Evolutionary conservation across 169 alveolate genomes (phyloP).

Genomic region (Plasmodium chabaudi): DNA sequence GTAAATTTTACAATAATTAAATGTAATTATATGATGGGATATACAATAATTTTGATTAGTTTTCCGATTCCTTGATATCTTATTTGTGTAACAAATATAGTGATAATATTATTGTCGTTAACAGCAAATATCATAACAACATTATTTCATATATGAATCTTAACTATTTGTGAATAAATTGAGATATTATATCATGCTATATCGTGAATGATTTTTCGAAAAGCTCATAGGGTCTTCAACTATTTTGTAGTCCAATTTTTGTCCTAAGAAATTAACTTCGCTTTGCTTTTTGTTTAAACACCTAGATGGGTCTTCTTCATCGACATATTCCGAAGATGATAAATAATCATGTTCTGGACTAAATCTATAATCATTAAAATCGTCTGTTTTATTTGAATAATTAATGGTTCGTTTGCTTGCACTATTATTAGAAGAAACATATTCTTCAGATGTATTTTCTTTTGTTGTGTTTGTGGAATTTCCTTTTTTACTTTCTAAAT

Average conservation of each 20-base stretch:
- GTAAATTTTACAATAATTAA: too few species aligned
- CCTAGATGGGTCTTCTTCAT: conserved; percentile 38
- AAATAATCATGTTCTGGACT: conserved; percentile 54
- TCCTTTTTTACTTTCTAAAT: conserved; percentile 41
- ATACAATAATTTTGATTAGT: too few species aligned
- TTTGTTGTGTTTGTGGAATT: conserved; percentile 43
- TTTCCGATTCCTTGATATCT: too few species aligned
- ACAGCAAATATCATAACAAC: too few species aligned
- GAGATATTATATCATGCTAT: conserved; percentile 37
- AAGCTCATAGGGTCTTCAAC: conserved; percentile 43
- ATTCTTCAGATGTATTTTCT: conserved; percentile 60
- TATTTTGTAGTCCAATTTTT: conserved; percentile 51
- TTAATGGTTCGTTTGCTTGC: conserved; percentile 55
- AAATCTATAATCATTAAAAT: conserved; percentile 46
- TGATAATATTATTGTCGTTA: too few species aligned
- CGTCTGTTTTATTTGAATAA: conserved; percentile 52
- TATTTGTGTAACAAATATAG: too few species aligned
- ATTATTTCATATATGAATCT: too few species aligned
- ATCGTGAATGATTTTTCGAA: conserved; percentile 46
- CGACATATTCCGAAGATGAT: conserved; percentile 60
- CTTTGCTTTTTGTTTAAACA: conserved; percentile 36
- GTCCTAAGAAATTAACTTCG: conserved; percentile 49
- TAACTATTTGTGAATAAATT: background rate
- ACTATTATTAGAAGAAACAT: conserved; percentile 65
- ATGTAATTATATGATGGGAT: too few species aligned